phyloP scores from a whole-genome alignment of 2,329 filamentous ascomycete species.

The Cryphonectria naterciae region DNA sequence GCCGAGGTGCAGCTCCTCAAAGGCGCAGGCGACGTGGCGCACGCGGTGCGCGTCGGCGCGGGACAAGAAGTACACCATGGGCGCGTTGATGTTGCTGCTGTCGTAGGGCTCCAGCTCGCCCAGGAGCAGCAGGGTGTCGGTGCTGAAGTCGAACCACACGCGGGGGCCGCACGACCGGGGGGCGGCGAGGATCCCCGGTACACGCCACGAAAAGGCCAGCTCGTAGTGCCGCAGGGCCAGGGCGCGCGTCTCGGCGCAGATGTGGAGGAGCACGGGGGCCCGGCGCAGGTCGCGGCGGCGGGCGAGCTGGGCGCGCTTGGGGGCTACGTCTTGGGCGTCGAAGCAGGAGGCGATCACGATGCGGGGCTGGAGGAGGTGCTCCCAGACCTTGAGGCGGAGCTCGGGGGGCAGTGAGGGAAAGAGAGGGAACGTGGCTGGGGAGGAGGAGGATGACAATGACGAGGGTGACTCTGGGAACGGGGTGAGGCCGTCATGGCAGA shows the following conservation, averaged over 20 bases:
- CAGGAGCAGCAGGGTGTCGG: conserved; percentile 51
- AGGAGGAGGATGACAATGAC: background rate
- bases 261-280: conserved; percentile 48
- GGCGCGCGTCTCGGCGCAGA: conserved; percentile 48
- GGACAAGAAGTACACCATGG: conserved; percentile 53
- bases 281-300: conserved; percentile 27
- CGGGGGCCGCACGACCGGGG: conserved; percentile 35
- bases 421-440: conserved; percentile 36
- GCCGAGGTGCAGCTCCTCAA: conserved; percentile 49
- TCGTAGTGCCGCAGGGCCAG: conserved; percentile 50
- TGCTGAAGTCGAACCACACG: conserved; percentile 53
- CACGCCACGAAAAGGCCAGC: conserved; percentile 51
- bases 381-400: conserved; percentile 54
- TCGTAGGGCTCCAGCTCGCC: conserved; percentile 55
- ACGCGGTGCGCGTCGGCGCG: conserved; percentile 49
- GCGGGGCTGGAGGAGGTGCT: conserved; percentile 48
- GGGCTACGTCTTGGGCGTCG: conserved; percentile 36
- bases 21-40: conserved; percentile 48
- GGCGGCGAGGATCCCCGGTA: conserved; percentile 44
- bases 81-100: conserved; percentile 50
- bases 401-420: conserved; percentile 51
- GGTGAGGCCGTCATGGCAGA: conserved; percentile 42
- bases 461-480: background rate
- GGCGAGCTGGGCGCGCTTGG: conserved; percentile 34
- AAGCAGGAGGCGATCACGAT: conserved; percentile 50